Base-by-base conservation (phyloP, 2,329 filamentous ascomycete species). In the Colletotrichum tropicale region DNA sequence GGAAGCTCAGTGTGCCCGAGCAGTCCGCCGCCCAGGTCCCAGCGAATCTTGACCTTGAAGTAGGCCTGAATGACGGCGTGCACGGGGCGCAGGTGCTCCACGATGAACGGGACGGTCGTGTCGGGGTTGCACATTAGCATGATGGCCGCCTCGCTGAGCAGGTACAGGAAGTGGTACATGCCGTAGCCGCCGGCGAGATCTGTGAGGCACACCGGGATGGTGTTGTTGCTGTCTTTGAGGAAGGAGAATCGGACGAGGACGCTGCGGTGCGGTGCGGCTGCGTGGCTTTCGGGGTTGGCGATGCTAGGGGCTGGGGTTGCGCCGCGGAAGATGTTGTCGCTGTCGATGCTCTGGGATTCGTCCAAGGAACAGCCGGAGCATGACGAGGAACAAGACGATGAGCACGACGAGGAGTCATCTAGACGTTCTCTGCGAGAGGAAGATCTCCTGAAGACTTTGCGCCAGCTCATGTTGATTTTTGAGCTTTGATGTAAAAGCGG, bases 101-200 rank as follows among this genome's bases (percentile, higher is more conserved):
- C 24, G 55, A 58, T 0, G 55, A 58, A 58, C 21, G 21, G 55
- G 55, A 28, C 55, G 55, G 21, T 24, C 24, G 55, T 24, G 55
- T 58, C 24, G 5, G 55, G 34, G 55, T 24, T 69, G 34, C 21
- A 24, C 8, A 62, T 21, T 10, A 62, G 67, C 34, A 26, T 21
- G 26, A 68, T 34, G 13, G 52, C 48, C 10, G 34, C 66, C 28
- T 60, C 30, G 32, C 21, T 60, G 32, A 60, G 15, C 32, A 58
- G n/a, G 66, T 38, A 16, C 2, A 67, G 43, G 30, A 67, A 67
- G 38, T n/a, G 30, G 65, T 32, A 56, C 43, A 67, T 56, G 65
- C n/a, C n/a, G 28, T n/a, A 32, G 43, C 16, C 26, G 12, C 65
- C 65, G 48, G 32, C 28, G 15, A 56, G 26, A 1, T 67, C 43